These are phyloP conservation scores for Helicostylum pulchrum DNA, from an alignment of 192 early-diverging fungal genomes.

Conservation along the genomic window DNA sequence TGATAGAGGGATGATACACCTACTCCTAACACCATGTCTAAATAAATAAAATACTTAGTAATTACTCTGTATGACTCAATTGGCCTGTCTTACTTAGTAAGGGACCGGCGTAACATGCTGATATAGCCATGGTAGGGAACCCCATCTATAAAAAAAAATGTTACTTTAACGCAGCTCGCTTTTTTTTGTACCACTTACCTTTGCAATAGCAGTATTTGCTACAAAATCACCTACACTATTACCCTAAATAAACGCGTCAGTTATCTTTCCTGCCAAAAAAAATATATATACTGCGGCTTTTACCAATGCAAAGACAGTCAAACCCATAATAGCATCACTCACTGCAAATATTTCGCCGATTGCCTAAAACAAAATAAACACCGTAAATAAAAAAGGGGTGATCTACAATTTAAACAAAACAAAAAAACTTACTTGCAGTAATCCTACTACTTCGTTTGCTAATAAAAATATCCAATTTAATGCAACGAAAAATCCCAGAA, in stretches of 20 bases:
- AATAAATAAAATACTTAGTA: not conserved
- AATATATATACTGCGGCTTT: not conserved
- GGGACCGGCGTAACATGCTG: constrained; percentile 90
- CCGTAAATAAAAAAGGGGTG: not conserved
- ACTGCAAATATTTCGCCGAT: constrained; percentile 73
- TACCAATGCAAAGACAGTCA: constrained; percentile 84
- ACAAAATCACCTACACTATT: constrained; percentile 86
- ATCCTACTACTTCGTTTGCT: constrained; percentile 83
- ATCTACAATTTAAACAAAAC: not conserved
- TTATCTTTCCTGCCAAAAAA: not conserved
- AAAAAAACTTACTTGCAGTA: constrained; percentile 54
- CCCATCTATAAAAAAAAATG: constrained; percentile 58
- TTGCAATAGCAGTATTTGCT: constrained; percentile 87
- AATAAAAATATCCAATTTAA: constrained; percentile 86
- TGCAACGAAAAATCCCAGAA: constrained; percentile 70
- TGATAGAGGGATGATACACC: constrained; percentile 67
- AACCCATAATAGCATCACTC: constrained; percentile 74
- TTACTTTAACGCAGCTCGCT: not conserved
- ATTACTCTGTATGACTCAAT: not conserved
- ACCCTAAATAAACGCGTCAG: constrained; percentile 38
- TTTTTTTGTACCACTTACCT: constrained; percentile 15
- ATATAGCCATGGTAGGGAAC: constrained; percentile 91
- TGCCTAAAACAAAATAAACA: constrained; percentile 33
- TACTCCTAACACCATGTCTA: constrained; percentile 78
- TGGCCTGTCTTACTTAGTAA: constrained; percentile 64